phyloP scores from a whole-genome alignment of 352 stramenopile species.

The Globisporangium parvum region DNA sequence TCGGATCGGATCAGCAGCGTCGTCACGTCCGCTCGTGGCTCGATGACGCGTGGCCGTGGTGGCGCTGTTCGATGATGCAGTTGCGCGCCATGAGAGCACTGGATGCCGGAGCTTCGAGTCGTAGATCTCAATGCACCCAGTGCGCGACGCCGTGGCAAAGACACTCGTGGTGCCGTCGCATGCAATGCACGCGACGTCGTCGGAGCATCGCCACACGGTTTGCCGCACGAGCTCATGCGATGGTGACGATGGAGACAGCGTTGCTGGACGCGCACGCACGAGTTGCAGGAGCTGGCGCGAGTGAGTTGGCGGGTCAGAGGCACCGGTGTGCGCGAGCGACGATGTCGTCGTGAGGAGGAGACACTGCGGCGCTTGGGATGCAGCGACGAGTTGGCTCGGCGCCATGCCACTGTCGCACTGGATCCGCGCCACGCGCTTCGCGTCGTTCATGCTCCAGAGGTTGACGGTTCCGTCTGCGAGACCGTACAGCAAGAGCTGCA shows the following conservation, averaged over 20 bases:
- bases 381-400: not conserved
- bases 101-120: slow-evolving; percentile 12
- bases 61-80: not conserved
- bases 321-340: no score
- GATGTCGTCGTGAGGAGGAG: no score
- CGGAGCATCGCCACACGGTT: not conserved
- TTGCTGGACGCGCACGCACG: not conserved
- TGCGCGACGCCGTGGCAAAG: slow-evolving; percentile 6
- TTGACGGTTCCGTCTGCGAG: slow-evolving; percentile 12
- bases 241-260: not conserved
- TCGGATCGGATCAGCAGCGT: not conserved
- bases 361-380: not conserved
- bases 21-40: not conserved
- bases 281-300: no score
- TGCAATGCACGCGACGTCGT: slow-evolving; percentile 8
- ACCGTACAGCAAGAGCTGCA: slow-evolving; percentile 10
- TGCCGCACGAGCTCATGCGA: slow-evolving; percentile 1
- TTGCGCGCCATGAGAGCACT: slow-evolving; percentile 3
- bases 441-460: slow-evolving; percentile 7
- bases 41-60: not conserved
- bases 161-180: not conserved
- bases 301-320: no score
- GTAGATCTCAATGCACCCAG: slow-evolving; percentile 6
- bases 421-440: slow-evolving; percentile 1
- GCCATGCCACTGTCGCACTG: not conserved